Conservation (phyloP, 2,329 filamentous ascomycete species). For the Colletotrichum falcatum region DNA sequence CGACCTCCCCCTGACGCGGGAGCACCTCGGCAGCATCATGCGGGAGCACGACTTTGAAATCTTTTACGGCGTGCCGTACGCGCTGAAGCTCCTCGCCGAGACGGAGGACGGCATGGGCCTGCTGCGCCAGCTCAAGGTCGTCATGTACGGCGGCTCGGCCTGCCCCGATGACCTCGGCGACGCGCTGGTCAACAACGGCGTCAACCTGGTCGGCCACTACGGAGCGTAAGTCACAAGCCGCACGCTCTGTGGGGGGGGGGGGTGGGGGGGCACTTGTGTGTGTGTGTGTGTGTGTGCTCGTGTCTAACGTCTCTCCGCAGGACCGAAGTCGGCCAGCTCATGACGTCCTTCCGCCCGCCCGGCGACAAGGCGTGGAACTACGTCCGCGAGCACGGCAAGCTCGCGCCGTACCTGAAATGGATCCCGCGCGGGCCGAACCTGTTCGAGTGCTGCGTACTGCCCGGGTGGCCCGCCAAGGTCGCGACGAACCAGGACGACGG, state of each 20-base stretch:
- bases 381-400: slow-evolving; percentile 59
- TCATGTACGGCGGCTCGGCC: slow-evolving; percentile 68
- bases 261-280: no score
- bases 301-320: slow-evolving; percentile 35
- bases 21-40: slow-evolving; percentile 60
- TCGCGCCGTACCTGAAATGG: slow-evolving; percentile 52
- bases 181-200: slow-evolving; percentile 61
- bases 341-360: slow-evolving; percentile 67
- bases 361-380: slow-evolving; percentile 72
- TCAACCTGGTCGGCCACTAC: slow-evolving; percentile 68
- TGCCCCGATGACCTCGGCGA: slow-evolving; percentile 72
- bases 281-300: not conserved
- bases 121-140: slow-evolving; percentile 60
- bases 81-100: slow-evolving; percentile 72
- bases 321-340: slow-evolving; percentile 72
- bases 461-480: slow-evolving; percentile 57
- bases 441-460: slow-evolving; percentile 53
- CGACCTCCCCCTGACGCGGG: slow-evolving; percentile 64
- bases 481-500: slow-evolving; percentile 70
- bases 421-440: slow-evolving; percentile 49
- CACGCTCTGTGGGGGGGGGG: no score
- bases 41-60: slow-evolving; percentile 59
- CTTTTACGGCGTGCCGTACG: slow-evolving; percentile 73
- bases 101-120: slow-evolving; percentile 63
- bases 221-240: slow-evolving; percentile 59